Conservation (phyloP, 495 filamentous ascomycete species). For the Jackrogersella minutella region DNA sequence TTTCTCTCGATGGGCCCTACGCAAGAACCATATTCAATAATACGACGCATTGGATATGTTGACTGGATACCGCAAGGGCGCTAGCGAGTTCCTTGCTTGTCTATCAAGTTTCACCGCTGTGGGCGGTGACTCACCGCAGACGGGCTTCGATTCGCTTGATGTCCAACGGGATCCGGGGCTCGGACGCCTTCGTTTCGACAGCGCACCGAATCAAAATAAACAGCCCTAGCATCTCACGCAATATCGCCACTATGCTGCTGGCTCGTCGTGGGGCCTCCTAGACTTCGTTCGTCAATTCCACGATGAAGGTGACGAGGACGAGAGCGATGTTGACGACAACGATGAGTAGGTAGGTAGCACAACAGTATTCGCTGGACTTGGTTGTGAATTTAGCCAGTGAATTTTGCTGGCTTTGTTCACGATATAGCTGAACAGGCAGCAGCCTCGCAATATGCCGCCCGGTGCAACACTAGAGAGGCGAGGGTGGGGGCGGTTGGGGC, state of each 20-base stretch:
- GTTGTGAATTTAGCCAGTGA: conserved; percentile 24
- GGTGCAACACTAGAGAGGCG: conserved; percentile 23
- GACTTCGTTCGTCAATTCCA: conserved; percentile 3
- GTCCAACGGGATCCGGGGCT: conserved; percentile 10
- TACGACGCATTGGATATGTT: conserved; percentile 15
- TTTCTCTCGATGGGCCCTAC: conserved; percentile 6
- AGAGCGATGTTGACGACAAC: conserved; percentile 2
- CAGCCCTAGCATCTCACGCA: conserved; percentile 15
- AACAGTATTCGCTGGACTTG: conserved; percentile 6
- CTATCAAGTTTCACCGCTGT: conserved; percentile 23
- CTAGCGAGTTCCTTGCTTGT: conserved; percentile 16
- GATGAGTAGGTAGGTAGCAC: not conserved
- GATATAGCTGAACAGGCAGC: conserved; percentile 35
- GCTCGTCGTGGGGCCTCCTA: conserved; percentile 6
- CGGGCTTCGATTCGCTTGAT: conserved; percentile 23
- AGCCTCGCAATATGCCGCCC: conserved; percentile 30
- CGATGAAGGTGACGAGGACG: conserved; percentile 14
- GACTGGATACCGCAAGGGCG: conserved; percentile 11
- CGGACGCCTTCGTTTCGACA: conserved; percentile 20
- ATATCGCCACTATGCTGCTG: conserved; percentile 25
- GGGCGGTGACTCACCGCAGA: conserved; percentile 36
- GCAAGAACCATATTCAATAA: conserved; percentile 6
- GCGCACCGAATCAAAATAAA: conserved; percentile 18
- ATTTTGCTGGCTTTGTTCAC: conserved; percentile 3
- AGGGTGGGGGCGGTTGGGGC: not conserved